phyloP scores from a whole-genome alignment of 1,139 yeast genomes.

The Taiozyma sp. region DNA sequence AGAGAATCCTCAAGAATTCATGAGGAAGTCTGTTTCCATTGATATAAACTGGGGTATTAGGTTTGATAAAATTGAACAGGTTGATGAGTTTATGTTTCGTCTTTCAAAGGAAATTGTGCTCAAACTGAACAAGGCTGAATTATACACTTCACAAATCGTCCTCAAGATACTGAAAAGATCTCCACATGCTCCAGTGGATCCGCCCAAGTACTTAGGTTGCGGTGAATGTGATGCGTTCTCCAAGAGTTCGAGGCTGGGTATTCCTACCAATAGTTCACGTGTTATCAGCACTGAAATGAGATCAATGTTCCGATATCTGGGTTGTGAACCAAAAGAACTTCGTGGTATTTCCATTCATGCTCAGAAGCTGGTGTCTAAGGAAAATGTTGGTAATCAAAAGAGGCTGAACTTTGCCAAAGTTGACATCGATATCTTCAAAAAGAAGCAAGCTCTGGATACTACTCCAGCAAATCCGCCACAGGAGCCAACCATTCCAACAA shows the following conservation, averaged over 20 bases:
- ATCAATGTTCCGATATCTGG: slow-evolving; percentile 49
- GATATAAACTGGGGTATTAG: slow-evolving; percentile 93
- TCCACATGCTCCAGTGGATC: slow-evolving; percentile 60
- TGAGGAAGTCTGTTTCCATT: slow-evolving; percentile 77
- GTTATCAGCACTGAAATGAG: slow-evolving; percentile 58
- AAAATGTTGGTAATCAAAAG: slow-evolving; percentile 35
- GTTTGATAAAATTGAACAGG: slow-evolving; percentile 54
- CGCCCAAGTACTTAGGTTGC: slow-evolving; percentile 80
- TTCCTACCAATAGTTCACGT: slow-evolving; percentile 60
- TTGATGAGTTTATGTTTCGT: slow-evolving; percentile 56
- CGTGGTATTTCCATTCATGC: slow-evolving; percentile 78
- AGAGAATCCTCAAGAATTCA: slow-evolving; percentile 35
- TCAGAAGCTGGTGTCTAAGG: slow-evolving; percentile 45
- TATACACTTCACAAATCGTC: slow-evolving; percentile 54
- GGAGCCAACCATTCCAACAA: slow-evolving; percentile 7
- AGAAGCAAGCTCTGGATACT: neutral
- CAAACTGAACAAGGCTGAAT: slow-evolving; percentile 44
- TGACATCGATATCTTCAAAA: slow-evolving; percentile 5
- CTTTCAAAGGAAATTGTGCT: slow-evolving; percentile 56
- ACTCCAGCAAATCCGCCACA: slow-evolving; percentile 3
- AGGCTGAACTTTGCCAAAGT: slow-evolving; percentile 34
- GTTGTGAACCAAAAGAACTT: slow-evolving; percentile 61
- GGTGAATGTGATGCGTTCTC: slow-evolving; percentile 69
- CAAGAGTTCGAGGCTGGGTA: slow-evolving; percentile 57
- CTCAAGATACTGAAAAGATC: slow-evolving; percentile 65